These are phyloP conservation scores for Boeremia lycopersici DNA, from an alignment of 2,329 filamentous ascomycete genomes.

Conservation along the genomic window DNA sequence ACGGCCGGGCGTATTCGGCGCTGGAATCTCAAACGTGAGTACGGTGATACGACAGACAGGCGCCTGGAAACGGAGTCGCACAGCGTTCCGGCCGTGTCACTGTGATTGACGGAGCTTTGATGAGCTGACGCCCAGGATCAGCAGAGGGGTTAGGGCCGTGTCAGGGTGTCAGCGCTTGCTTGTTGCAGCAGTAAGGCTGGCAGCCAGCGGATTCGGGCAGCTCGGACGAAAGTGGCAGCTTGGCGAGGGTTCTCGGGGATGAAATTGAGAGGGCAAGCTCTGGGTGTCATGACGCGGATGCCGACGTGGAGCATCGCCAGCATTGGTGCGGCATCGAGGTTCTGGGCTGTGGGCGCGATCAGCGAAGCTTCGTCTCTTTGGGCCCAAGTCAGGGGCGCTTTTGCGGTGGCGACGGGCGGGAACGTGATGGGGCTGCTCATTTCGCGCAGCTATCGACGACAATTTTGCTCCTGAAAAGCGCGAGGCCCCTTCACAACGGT, in stretches of 20 bases:
- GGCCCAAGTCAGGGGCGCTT: constrained; percentile 17
- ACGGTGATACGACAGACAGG: constrained; percentile 4
- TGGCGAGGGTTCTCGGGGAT: background rate
- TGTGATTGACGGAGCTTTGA: background rate
- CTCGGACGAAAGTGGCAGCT: constrained; percentile 1
- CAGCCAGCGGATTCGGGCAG: background rate
- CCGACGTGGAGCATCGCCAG: constrained; percentile 7
- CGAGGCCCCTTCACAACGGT: constrained; percentile 14
- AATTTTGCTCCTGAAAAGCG: constrained; percentile 21
- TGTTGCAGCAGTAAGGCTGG: background rate
- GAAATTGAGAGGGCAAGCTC: background rate
- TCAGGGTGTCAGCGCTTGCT: background rate
- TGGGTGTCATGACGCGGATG: constrained; percentile 15
- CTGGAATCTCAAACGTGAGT: constrained; percentile 1
- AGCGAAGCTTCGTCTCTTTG: constrained; percentile 11
- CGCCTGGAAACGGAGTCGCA: constrained; percentile 6
- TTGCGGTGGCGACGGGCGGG: constrained; percentile 10
- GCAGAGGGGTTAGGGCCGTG: background rate
- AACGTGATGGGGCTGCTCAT: constrained; percentile 15
- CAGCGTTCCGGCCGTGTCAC: constrained; percentile 10
- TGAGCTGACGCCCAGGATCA: constrained; percentile 1
- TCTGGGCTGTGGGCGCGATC: constrained; percentile 15
- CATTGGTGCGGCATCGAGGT: constrained; percentile 18
- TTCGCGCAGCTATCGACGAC: constrained; percentile 7
- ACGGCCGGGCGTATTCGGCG: constrained; percentile 9